Base-by-base conservation (phyloP, 768 basidiomycete genomes). In the Naganishia kalamii region DNA sequence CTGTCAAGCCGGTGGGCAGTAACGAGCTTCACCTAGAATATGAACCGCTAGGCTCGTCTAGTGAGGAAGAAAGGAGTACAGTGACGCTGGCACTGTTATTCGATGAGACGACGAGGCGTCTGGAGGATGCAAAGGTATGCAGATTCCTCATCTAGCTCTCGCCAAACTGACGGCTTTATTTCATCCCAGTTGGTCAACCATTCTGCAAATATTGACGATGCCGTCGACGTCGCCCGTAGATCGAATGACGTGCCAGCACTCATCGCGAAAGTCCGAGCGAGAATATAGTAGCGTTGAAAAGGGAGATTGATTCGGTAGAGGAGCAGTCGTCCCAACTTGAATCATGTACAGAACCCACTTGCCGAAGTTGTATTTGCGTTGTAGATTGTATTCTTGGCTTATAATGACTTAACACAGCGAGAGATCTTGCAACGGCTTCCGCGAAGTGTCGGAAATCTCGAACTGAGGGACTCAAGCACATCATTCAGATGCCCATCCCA, bases 1-100 rank as follows among this genome's bases (percentile, higher is more conserved):
- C 85, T 11, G 84, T 83, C 4, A 81, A 84, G 30, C 79, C 83
- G 0, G 82, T 81, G 29, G 85, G 89, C 1, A 88, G 89, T 65
- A 89, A 90, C 76, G 88, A 90, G 73, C 80, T 91, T 29, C 83
- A 84, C 30, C 80, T 92, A 47, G 84, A 83, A 10, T 92, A 92
- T 4, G 50, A 35, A 17, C 60, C 69, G 0, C 41, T 57, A 29
- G 19, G 50, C 4, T 1, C 32, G 23, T 19, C 49, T 17, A 30
- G 46, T 3, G 30, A 44, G 19, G 57, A 63, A 4, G 21, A 40
- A 4, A 19, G 12, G 6, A 32, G 43, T 4, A n/a, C 64, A 17
- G 67, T 72, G 25, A 71, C 62, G 3, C 35, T 77, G 8, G 63
- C 65, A 3, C 44, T 75, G 41, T 52, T 51, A 1, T 76, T 76